A percentile compares a stretch with the other conserved stretches of the same genome.
These are phyloP conservation scores for Calonectria montana DNA, from an alignment of 2,329 filamentous ascomycete genomes.

Conservation along the genomic window DNA sequence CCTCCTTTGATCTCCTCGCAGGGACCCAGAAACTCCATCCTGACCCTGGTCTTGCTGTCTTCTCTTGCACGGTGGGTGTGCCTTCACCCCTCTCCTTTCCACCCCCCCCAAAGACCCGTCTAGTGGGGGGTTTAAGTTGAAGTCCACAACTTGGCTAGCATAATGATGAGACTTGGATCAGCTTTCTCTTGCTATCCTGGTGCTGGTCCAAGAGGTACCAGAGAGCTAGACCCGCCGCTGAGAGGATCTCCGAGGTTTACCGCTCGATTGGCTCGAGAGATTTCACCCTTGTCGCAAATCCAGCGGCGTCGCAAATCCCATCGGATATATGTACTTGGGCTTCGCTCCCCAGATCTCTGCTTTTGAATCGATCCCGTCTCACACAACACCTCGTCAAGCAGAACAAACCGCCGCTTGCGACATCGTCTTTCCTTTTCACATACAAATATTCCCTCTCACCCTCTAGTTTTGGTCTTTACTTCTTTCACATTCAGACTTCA, in stretches of 20 bases:
- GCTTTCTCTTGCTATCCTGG: slow-evolving; percentile 39
- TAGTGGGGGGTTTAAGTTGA: slow-evolving; percentile 35
- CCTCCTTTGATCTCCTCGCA: slow-evolving; percentile 43
- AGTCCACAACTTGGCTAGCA: slow-evolving; percentile 34
- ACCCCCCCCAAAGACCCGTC: slow-evolving; percentile 30
- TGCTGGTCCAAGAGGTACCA: slow-evolving; percentile 39
- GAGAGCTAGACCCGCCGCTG: slow-evolving; percentile 35
- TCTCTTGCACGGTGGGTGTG: slow-evolving; percentile 29
- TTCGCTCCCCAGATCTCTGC: slow-evolving; percentile 40
- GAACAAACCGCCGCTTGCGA: slow-evolving; percentile 24
- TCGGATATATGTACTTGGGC: slow-evolving; percentile 44
- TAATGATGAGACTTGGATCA: slow-evolving; percentile 44
- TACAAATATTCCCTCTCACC: slow-evolving; percentile 30
- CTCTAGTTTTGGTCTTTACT: slow-evolving; percentile 17
- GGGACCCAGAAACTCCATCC: slow-evolving; percentile 36
- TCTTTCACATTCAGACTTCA: slow-evolving; percentile 24
- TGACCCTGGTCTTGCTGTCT: slow-evolving; percentile 33
- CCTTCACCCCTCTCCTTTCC: slow-evolving; percentile 10
- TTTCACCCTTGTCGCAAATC: slow-evolving; percentile 45
- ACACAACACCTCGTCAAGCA: slow-evolving; percentile 38
- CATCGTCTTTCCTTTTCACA: slow-evolving; percentile 32
- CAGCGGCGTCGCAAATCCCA: slow-evolving; percentile 35
- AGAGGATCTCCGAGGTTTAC: slow-evolving; percentile 46
- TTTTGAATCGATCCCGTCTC: slow-evolving; percentile 36
- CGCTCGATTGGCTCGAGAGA: slow-evolving; percentile 47